A percentile compares a stretch with the other conserved stretches of the same genome.
Conservation (phyloP, 495 filamentous ascomycete genomes). For the Polyplosphaeria fusca region DNA sequence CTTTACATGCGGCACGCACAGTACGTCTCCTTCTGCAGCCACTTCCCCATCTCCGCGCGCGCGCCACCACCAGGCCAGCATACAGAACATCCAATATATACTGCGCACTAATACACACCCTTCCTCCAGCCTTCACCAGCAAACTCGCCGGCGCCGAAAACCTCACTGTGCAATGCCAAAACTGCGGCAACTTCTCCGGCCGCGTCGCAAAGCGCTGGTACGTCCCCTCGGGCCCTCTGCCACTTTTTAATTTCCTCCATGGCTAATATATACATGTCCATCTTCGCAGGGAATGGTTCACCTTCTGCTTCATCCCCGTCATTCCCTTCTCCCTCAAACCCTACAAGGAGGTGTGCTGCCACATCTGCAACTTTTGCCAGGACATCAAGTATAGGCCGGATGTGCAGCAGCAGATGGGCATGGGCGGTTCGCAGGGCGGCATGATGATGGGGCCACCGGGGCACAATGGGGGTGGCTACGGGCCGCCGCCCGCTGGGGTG, state of each 20-base stretch:
- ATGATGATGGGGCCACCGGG: background rate
- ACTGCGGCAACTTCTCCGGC: constrained; percentile 43
- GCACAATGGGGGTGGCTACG: constrained; percentile 7
- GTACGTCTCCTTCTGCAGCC: constrained; percentile 25
- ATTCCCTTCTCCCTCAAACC: constrained; percentile 44
- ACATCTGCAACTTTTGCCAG: constrained; percentile 45
- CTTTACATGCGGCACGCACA: constrained; percentile 45
- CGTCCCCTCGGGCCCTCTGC: background rate
- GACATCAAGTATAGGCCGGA: constrained; percentile 45
- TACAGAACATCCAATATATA: too few relatives aligned
- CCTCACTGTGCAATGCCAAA: constrained; percentile 45
- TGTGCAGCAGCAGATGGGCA: constrained; percentile 39
- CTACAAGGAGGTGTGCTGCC: constrained; percentile 41
- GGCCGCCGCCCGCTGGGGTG: constrained; percentile 20
- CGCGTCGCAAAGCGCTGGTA: constrained; percentile 41
- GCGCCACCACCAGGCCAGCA: too few relatives aligned
- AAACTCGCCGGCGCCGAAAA: constrained; percentile 41
- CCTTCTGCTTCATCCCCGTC: constrained; percentile 46
- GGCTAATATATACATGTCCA: background rate
- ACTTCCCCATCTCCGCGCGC: too few relatives aligned
- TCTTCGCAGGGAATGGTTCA: constrained; percentile 45
- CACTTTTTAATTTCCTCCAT: too few relatives aligned
- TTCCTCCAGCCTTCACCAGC: constrained; percentile 39
- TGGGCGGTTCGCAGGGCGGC: background rate
- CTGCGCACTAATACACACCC: too few relatives aligned